Percentiles rank a stretch among this genome's conserved stretches.
Conservation (phyloP, 768 basidiomycete genomes). For the Kwoniella newhampshirensis region DNA sequence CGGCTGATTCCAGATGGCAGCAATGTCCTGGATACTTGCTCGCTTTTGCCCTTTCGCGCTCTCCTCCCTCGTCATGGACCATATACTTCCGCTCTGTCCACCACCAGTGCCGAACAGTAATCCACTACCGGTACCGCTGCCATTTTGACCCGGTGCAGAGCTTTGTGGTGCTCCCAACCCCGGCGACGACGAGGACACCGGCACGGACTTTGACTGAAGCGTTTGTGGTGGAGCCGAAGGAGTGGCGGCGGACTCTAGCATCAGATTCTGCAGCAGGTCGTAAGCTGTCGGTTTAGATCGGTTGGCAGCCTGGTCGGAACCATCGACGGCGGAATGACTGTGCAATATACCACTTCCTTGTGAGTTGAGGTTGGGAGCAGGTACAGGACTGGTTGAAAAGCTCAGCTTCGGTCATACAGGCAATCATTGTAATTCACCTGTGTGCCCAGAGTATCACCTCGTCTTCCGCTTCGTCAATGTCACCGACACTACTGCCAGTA, state of each 20-base stretch:
- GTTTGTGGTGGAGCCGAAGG: constrained; percentile 1
- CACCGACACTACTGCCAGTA: constrained; percentile 60
- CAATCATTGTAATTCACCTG: constrained; percentile 2
- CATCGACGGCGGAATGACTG: background rate
- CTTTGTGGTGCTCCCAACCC: no score
- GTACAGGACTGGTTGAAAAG: background rate
- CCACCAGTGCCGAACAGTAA: constrained; percentile 32
- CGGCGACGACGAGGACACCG: no score
- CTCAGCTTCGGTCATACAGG: background rate
- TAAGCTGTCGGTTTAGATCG: constrained; percentile 23
- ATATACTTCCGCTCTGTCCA: constrained; percentile 27
- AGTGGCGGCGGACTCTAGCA: constrained; percentile 20
- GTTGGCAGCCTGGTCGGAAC: background rate
- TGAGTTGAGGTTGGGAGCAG: background rate
- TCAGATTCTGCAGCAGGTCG: constrained; percentile 40
- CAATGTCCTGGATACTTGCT: constrained; percentile 8
- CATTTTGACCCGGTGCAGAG: no score
- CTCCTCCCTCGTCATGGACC: constrained; percentile 42
- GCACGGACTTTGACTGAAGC: no score
- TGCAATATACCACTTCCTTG: background rate
- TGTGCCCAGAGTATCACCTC: constrained; percentile 67
- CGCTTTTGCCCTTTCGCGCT: constrained; percentile 32
- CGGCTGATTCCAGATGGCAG: constrained; percentile 11
- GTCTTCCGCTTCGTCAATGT: constrained; percentile 60
- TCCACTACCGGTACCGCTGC: constrained; percentile 1